Evolutionary conservation across 1,284 basidiomycete genomes (phyloP), one percentile per base, ranked within the genome.

Genomic region (Trichosporon inkin): DNA sequence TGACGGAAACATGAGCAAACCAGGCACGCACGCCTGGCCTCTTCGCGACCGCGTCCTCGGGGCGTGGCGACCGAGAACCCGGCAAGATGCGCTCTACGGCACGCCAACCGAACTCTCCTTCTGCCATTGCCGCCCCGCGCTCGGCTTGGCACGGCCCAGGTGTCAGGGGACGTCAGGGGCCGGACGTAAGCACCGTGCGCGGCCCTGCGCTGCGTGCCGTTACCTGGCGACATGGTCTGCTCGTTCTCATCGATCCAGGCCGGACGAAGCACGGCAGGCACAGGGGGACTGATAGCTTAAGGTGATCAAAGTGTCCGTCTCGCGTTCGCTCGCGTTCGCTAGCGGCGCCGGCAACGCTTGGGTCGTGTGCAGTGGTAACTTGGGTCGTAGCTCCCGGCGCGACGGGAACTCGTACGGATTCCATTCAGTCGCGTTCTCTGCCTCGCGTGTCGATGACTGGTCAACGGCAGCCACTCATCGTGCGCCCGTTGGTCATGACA

Each of bases 1-100:
- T 47, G 44, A 47, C 44, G 22, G n/a, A 28, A 28, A 47, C 44
- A 47, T 47, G 44, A 47, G 24, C 22, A 47, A 47, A 47, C 44
- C 28, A 47, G 44, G 44, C 44, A 47, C 44, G 22, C 22, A 19
- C 24, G 44, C 28, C 44, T 32, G 44, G 22, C 16, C 44, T 49
- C 44, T 14, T 14, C 7, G 28, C 28, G 28, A 32, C 28, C 28
- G 28, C 28, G 28, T 32, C 28, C 28, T 32, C 28, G 28, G 28
- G 28, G 28, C 28, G 8, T 32, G 5, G 28, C 28, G 28, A 32
- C 28, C 28, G 28, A 32, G 28, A 8, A 32, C 8, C 4, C 28
- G 28, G 28, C 28, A 32, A 4, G 28, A 8, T 8, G 28, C 28
- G 28, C 28, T 32, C 28, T 32, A 32, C 28, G 28, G 8, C 28